A percentile compares a stretch with the other conserved stretches of the same genome.
These are phyloP conservation scores for Colletotrichum navitas DNA, from an alignment of 2,329 filamentous ascomycete genomes.

Conservation along the genomic window DNA sequence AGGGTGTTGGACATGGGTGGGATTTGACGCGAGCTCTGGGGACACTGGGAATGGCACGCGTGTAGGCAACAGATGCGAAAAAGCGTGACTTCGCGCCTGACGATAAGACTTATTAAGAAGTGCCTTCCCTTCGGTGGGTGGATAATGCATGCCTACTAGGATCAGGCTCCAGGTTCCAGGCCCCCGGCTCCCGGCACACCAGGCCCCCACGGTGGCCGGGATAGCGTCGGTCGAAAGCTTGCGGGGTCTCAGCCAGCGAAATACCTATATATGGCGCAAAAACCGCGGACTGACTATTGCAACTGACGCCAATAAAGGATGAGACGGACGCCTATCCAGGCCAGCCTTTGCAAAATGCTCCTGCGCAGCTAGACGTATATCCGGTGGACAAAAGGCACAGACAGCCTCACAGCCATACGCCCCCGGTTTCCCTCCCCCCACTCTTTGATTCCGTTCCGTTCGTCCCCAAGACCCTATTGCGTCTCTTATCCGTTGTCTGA, in stretches of 20 bases:
- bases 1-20: background rate
- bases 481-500: background rate
- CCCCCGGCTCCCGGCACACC: background rate
- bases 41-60: conserved; percentile 12
- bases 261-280: background rate
- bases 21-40: background rate
- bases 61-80: conserved; percentile 22
- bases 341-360: background rate
- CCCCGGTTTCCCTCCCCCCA: background rate
- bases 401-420: background rate
- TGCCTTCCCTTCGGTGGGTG: background rate
- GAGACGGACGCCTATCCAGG: background rate
- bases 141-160: no score
- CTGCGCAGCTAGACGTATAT: background rate
- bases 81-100: conserved; percentile 17
- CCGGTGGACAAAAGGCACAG: background rate
- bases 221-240: background rate
- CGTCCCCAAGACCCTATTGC: background rate
- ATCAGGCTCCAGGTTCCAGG: background rate
- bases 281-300: background rate
- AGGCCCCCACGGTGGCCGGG: background rate
- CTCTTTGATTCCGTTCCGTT: background rate
- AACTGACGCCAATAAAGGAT: background rate
- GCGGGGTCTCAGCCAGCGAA: conserved; percentile 1
- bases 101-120: conserved; percentile 7